Conservation (phyloP, 768 basidiomycete genomes). For the Strobilomyces confusus region DNA sequence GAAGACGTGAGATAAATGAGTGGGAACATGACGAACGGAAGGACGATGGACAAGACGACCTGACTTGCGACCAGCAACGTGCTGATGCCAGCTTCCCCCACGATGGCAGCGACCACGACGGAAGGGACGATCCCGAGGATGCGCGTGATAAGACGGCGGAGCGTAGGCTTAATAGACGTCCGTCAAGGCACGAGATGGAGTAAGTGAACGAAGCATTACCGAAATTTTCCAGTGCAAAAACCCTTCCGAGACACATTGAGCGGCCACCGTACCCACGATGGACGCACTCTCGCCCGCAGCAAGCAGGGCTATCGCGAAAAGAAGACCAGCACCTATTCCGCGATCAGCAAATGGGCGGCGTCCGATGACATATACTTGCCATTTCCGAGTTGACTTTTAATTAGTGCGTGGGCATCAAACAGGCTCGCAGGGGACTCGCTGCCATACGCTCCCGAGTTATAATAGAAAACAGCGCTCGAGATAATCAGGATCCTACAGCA, state of each 20-base stretch:
- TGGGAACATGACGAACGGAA: constrained; percentile 84
- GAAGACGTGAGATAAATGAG: constrained; percentile 69
- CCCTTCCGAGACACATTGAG: constrained; percentile 88
- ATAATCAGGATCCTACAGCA: constrained; percentile 68
- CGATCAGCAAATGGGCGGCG: not conserved
- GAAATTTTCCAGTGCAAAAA: constrained; percentile 85
- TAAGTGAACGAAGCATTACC: constrained; percentile 35
- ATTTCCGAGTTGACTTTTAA: constrained; percentile 62
- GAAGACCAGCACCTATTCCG: constrained; percentile 63
- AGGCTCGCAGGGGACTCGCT: constrained; percentile 58
- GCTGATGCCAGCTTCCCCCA: constrained; percentile 69
- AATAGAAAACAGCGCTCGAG: constrained; percentile 79
- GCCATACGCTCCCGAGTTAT: constrained; percentile 39
- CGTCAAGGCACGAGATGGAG: constrained; percentile 26
- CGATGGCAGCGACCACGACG: constrained; percentile 67
- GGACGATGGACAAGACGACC: constrained; percentile 76
- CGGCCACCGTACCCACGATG: constrained; percentile 84
- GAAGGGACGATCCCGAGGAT: constrained; percentile 80
- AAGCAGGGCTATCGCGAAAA: constrained; percentile 86
- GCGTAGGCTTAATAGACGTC: constrained; percentile 46
- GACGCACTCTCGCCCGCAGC: constrained; percentile 87
- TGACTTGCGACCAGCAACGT: constrained; percentile 82
- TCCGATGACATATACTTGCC: constrained; percentile 36
- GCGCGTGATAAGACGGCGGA: constrained; percentile 82
- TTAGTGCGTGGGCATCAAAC: constrained; percentile 79